Evolutionary conservation across 2,329 filamentous ascomycete species (phyloP).

Genomic region (Pezicula carpinea): DNA sequence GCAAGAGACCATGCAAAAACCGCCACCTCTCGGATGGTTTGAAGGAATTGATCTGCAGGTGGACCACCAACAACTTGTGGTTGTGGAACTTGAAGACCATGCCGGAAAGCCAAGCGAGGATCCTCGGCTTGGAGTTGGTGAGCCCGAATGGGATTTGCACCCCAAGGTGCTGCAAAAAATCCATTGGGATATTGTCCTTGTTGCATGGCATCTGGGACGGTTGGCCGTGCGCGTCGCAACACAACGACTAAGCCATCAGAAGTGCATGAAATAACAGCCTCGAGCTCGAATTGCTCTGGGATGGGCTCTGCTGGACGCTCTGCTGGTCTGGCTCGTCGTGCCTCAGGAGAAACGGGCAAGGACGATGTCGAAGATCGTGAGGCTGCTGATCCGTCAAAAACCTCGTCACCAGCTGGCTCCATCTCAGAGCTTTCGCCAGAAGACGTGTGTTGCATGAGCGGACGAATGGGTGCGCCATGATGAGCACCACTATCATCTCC

Average conservation of each 20-base stretch:
- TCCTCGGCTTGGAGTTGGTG: constrained; percentile 26
- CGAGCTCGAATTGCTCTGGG: constrained; percentile 59
- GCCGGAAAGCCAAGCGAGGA: constrained; percentile 39
- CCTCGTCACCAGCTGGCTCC: constrained; percentile 33
- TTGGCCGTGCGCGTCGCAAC: constrained; percentile 66
- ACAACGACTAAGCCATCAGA: constrained; percentile 85
- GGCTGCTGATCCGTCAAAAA: constrained; percentile 36
- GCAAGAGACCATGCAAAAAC: constrained; percentile 84
- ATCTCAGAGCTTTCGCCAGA: constrained; percentile 41
- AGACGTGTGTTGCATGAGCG: constrained; percentile 29
- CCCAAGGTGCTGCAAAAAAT: constrained; percentile 79
- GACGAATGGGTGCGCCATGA: too few species aligned
- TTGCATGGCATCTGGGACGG: constrained; percentile 55
- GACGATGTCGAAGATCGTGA: constrained; percentile 26
- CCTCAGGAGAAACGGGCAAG: constrained; percentile 11
- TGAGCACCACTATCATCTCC: constrained; percentile 2
- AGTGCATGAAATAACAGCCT: constrained; percentile 87
- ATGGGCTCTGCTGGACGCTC: constrained; percentile 17
- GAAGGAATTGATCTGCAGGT: constrained; percentile 63
- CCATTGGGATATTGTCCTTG: constrained; percentile 50
- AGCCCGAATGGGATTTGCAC: constrained; percentile 56
- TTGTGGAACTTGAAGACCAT: constrained; percentile 34
- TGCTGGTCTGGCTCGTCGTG: constrained; percentile 1
- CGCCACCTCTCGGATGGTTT: constrained; percentile 75
- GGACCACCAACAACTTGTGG: constrained; percentile 44